Base-by-base conservation (phyloP, 2,329 filamentous ascomycete species). In the Pseudogymnoascus sp. region DNA sequence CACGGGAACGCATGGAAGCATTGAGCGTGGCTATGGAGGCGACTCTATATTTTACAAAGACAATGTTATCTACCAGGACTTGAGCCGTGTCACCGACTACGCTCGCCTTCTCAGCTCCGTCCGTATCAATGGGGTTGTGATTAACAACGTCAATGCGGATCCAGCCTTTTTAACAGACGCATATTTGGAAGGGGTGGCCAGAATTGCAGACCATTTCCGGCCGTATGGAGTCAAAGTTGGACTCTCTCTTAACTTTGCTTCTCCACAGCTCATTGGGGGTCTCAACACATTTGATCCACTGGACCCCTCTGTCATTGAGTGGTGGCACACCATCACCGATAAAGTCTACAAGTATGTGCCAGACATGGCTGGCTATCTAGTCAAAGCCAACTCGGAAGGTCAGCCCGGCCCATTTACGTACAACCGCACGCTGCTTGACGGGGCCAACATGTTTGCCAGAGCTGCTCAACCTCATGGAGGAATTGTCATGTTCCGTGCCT, bases 91-190 rank as follows among this genome's bases (percentile, higher is more conserved):
- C 0, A 73, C 76, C 4, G 76, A 86, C 64, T 89, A 88, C 64
- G 86, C 83, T 1, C 84, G 86, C 1, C 76, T 90, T 2, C 73
- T 89, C 12, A 81, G 86, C 2, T 89, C 86, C 0, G 79, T 89
- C 33, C 75, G 84, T 12, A 73, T 90, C 65, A 90, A 90, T 64
- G 87, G 78, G 0, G 76, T 88, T 8, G 74, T 89, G 2, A 77
- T 88, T 67, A 90, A 89, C 74, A 90, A 90, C 62, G 87, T 89
- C 68, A 90, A 90, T 66, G 85, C 87, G 4, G 84, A 89, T 66
- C 75, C 80, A 2, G 77, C 76, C 0, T 73, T 87, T 0, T 74
- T 89, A 8, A 83, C 72, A 4, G 66, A 76, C 1, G 70, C 73
- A 12, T 88, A 88, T 65, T 76, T 89, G 60, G 77, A 82, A 9